A percentile compares a stretch with the other conserved stretches of the same genome.
These are phyloP conservation scores for Ustilago loliicola DNA, from an alignment of 1,284 basidiomycete genomes.

Conservation along the genomic window DNA sequence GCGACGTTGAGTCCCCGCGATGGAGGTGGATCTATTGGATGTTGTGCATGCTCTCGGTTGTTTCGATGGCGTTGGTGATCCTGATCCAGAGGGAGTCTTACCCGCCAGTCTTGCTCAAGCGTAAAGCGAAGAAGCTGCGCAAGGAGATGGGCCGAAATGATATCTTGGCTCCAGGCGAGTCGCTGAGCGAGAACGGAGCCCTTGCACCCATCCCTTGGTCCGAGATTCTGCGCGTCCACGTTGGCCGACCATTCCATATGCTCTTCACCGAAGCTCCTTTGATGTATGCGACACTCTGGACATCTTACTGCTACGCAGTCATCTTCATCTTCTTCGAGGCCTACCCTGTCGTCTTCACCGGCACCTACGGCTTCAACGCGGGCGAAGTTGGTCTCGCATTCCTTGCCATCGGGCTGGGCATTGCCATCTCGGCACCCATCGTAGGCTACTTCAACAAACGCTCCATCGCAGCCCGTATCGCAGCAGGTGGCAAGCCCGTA, in stretches of 20 bases:
- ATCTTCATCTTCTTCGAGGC: conserved; percentile 59
- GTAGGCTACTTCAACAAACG: conserved; percentile 42
- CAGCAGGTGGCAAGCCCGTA: conserved; percentile 37
- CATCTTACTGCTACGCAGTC: conserved; percentile 46
- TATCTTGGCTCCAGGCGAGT: conserved; percentile 31
- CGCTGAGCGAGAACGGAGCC: conserved; percentile 12
- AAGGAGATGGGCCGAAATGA: conserved; percentile 25
- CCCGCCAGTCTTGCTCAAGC: conserved; percentile 44
- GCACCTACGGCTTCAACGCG: conserved; percentile 52
- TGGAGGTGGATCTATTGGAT: conserved; percentile 55
- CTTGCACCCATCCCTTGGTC: conserved; percentile 26
- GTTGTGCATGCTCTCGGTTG: conserved; percentile 34
- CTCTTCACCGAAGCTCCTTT: conserved; percentile 46
- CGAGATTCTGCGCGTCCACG: conserved; percentile 37
- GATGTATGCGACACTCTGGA: conserved; percentile 51
- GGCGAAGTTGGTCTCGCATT: conserved; percentile 51
- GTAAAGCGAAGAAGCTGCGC: conserved; percentile 22
- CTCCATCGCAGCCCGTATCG: conserved; percentile 23
- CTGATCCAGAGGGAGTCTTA: conserved; percentile 45
- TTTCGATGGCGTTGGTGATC: conserved; percentile 30
- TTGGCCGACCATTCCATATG: conserved; percentile 47
- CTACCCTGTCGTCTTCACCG: conserved; percentile 45
- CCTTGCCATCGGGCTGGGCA: conserved; percentile 48
- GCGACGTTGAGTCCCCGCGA: conserved; percentile 13
- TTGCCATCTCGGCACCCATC: conserved; percentile 37